phyloP scores from a whole-genome alignment of 306 rosid genomes.

The Nissolia schottii region DNA sequence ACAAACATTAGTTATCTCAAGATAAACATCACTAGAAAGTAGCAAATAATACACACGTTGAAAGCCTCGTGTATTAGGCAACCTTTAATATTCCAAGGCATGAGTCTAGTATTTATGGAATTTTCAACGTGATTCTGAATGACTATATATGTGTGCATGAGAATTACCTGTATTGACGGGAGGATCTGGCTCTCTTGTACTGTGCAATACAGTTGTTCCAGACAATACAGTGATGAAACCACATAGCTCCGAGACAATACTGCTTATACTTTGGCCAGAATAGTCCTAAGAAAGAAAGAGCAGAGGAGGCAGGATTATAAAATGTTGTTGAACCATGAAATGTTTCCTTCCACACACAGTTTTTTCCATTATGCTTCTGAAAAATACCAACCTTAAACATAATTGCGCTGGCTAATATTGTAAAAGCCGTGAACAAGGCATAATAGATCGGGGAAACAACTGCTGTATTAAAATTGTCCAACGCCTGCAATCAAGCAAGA shows the following conservation, averaged over 20 bases:
- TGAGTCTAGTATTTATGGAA: neutral
- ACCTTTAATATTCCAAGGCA: neutral
- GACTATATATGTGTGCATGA: neutral
- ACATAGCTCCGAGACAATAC: conserved; percentile 74
- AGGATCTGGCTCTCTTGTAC: conserved; percentile 71
- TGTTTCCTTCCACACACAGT: neutral
- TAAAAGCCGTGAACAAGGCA: conserved; percentile 85
- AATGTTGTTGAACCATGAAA: conserved; percentile 20
- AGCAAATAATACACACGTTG: neutral
- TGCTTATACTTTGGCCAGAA: conserved; percentile 86
- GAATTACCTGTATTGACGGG: conserved; percentile 58
- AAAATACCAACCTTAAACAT: conserved; percentile 80
- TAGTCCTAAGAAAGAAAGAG: conserved; percentile 55
- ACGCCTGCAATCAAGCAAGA: conserved; percentile 51
- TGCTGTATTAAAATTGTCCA: conserved; percentile 85
- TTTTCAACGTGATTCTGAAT: neutral
- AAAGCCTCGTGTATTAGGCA: neutral
- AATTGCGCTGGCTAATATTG: conserved; percentile 82
- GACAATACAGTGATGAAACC: conserved; percentile 78
- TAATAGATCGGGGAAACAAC: conserved; percentile 86
- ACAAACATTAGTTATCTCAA: neutral
- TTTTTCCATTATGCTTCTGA: conserved; percentile 15
- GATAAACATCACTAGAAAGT: neutral
- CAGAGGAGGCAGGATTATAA: conserved; percentile 6
- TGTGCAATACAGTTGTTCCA: conserved; percentile 78